Conservation (phyloP, 441 rosid genomes). For the Jatropha podagrica region DNA sequence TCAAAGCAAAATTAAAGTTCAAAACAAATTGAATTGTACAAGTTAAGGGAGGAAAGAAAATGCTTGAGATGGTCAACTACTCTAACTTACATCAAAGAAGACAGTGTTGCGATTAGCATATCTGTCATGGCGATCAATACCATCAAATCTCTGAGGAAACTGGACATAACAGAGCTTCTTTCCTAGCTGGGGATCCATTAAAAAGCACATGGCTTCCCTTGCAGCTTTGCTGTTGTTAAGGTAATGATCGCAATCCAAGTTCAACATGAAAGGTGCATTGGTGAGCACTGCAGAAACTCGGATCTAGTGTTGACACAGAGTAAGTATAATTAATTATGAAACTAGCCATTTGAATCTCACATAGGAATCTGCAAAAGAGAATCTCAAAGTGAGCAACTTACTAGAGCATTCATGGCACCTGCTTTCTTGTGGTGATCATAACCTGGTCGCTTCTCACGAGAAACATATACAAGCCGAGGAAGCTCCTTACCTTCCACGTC, state of each 20-base stretch:
- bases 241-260: slow-evolving; percentile 91
- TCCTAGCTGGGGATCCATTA: slow-evolving; percentile 92
- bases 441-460: slow-evolving; percentile 90
- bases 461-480: slow-evolving; percentile 84
- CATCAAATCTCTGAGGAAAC: slow-evolving; percentile 93
- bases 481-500: slow-evolving; percentile 85
- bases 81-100: slow-evolving; percentile 71
- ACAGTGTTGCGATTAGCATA: slow-evolving; percentile 88
- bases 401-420: slow-evolving; percentile 94
- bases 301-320: slow-evolving; percentile 40
- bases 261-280: slow-evolving; percentile 86
- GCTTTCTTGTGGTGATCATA: slow-evolving; percentile 90
- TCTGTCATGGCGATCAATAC: slow-evolving; percentile 79
- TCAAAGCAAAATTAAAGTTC: slow-evolving; percentile 6
- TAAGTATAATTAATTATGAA: neutral
- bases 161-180: slow-evolving; percentile 89
- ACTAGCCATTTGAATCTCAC: slow-evolving; percentile 1
- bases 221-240: slow-evolving; percentile 81
- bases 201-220: slow-evolving; percentile 94
- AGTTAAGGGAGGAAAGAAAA: neutral
- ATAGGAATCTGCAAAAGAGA: neutral
- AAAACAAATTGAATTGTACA: neutral
- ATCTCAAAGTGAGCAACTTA: slow-evolving; percentile 24
- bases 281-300: slow-evolving; percentile 93
- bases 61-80: neutral